Evolutionary conservation across 2,329 filamentous ascomycete genomes (phyloP).

Genomic region (Thielaviopsis punctulata): DNA sequence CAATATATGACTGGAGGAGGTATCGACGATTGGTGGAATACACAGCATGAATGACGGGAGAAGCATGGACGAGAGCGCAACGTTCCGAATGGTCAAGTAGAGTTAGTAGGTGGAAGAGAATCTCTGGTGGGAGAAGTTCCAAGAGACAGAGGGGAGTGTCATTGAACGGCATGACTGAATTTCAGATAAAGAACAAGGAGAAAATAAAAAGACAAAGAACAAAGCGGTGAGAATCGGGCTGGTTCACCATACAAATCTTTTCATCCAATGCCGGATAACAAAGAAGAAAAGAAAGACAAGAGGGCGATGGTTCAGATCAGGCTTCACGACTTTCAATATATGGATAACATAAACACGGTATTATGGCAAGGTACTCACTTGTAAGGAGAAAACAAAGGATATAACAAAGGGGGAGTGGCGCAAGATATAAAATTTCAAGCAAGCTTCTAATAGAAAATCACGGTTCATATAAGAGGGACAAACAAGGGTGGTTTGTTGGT

Average conservation of each 20-base stretch:
- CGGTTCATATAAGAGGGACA: neutral
- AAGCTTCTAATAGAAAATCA: no score
- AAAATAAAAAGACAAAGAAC: neutral
- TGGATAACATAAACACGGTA: no score
- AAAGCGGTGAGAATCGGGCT: neutral
- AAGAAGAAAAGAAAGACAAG: neutral
- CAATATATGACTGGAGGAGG: slow-evolving; percentile 6
- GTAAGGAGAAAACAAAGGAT: no score
- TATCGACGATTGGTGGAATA: slow-evolving; percentile 5
- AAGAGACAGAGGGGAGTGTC: neutral
- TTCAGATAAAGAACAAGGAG: neutral
- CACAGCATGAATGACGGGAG: slow-evolving; percentile 3
- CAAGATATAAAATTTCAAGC: neutral
- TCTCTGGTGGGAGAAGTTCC: slow-evolving; percentile 9
- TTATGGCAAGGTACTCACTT: no score
- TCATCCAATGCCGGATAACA: neutral
- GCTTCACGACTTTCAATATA: no score
- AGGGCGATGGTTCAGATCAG: neutral
- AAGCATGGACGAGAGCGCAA: slow-evolving; percentile 4
- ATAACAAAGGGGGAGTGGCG: neutral
- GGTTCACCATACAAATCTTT: neutral
- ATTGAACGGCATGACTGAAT: neutral
- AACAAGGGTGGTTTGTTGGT: neutral
- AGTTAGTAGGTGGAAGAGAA: slow-evolving; percentile 2
- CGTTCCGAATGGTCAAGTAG: neutral